Percentiles rank a stretch among this genome's conserved stretches.
phyloP scores from a whole-genome alignment of 2,329 filamentous ascomycete species.

The Pleurostoma richardsiae region DNA sequence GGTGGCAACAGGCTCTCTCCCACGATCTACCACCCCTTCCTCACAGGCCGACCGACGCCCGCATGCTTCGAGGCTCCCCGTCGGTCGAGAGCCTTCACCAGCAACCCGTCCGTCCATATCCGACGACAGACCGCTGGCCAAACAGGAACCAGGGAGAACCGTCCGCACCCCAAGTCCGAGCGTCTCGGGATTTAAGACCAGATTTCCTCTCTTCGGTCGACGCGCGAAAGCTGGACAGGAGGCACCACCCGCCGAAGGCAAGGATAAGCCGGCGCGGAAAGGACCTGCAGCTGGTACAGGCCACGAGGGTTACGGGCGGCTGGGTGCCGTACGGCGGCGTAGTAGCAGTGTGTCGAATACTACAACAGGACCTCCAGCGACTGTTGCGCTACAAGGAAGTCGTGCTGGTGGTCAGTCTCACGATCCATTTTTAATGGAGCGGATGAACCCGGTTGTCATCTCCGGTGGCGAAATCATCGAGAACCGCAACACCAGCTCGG shows the following conservation, averaged over 20 bases:
- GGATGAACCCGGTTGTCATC: slow-evolving; percentile 63
- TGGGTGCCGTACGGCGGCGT: slow-evolving; percentile 56
- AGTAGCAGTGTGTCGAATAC: slow-evolving; percentile 54
- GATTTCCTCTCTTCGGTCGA: slow-evolving; percentile 75
- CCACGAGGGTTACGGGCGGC: slow-evolving; percentile 76
- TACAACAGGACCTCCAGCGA: slow-evolving; percentile 35
- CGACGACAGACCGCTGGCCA: slow-evolving; percentile 9
- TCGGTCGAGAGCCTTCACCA: slow-evolving; percentile 28
- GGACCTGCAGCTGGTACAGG: slow-evolving; percentile 90
- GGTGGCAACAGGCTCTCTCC: slow-evolving; percentile 21
- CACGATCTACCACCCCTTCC: slow-evolving; percentile 27
- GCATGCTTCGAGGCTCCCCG: slow-evolving; percentile 18
- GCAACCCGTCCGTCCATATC: slow-evolving; percentile 15
- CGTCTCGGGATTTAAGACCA: slow-evolving; percentile 51
- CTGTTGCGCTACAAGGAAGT: slow-evolving; percentile 47
- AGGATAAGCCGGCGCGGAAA: slow-evolving; percentile 58
- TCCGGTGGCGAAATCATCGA: slow-evolving; percentile 58
- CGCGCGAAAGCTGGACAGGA: slow-evolving; percentile 61
- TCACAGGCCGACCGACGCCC: slow-evolving; percentile 22
- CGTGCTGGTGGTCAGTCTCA: slow-evolving; percentile 33
- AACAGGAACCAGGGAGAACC: slow-evolving; percentile 20
- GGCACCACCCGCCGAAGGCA: slow-evolving; percentile 42
- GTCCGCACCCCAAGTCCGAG: slow-evolving; percentile 50
- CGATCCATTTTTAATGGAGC: slow-evolving; percentile 55
- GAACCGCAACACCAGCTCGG: slow-evolving; percentile 50